phyloP scores from a whole-genome alignment of 2,329 filamentous ascomycete genomes.

The Thelonectria olida region DNA sequence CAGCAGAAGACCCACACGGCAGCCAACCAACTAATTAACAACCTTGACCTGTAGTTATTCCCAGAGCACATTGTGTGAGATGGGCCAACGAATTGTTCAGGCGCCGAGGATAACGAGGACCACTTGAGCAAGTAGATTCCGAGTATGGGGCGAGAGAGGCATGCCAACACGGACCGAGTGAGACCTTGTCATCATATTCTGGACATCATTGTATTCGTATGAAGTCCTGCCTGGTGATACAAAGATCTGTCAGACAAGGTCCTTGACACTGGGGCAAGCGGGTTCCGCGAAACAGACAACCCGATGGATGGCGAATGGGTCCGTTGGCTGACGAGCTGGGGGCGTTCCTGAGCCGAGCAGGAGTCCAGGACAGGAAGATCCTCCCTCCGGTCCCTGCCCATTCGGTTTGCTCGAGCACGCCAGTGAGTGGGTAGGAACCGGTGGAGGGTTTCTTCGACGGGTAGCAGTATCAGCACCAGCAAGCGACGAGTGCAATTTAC shows the following conservation, averaged over 20 bases:
- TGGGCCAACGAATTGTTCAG: not conserved
- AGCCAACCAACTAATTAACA: constrained; percentile 25
- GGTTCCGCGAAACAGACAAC: constrained; percentile 5
- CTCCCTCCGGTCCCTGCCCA: not conserved
- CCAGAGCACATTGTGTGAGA: not conserved
- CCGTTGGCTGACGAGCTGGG: constrained; percentile 7
- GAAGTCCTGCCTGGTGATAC: no score
- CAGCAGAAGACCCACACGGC: constrained; percentile 16
- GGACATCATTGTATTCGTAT: no score
- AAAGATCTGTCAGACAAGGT: not conserved
- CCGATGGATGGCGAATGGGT: not conserved
- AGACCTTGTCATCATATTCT: no score
- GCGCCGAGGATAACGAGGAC: not conserved
- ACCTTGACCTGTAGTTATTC: constrained; percentile 1
- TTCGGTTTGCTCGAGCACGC: constrained; percentile 11
- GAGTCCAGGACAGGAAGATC: not conserved
- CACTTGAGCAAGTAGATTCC: not conserved
- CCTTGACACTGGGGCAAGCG: not conserved
- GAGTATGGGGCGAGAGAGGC: not conserved
- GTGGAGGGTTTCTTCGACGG: constrained; percentile 10
- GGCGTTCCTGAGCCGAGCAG: not conserved
- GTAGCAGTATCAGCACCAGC: not conserved
- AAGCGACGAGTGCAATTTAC: constrained; percentile 3
- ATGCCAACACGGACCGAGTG: not conserved
- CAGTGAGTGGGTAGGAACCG: constrained; percentile 15